A percentile compares a stretch with the other conserved stretches of the same genome.
Conservation (phyloP, 179 eudicot species). For the Actinidia chinensis region DNA sequence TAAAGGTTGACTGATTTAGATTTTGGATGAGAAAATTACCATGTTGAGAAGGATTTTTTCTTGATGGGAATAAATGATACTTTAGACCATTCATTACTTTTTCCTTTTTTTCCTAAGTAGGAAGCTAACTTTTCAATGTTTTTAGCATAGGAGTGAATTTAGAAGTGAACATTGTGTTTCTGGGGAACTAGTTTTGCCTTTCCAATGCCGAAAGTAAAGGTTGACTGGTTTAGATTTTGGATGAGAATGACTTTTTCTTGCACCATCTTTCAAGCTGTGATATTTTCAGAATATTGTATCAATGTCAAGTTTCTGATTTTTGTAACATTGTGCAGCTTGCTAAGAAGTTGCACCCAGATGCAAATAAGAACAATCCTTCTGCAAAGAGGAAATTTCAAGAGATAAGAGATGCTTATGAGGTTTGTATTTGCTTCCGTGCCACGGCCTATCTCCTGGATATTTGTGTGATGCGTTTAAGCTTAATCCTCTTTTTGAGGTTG, state of each 20-base stretch:
- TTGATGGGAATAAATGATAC: background rate
- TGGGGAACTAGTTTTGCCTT: too few relatives aligned
- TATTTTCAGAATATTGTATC: background rate
- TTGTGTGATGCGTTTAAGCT: constrained; percentile 15
- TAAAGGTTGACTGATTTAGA: too few relatives aligned
- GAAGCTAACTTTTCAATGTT: background rate
- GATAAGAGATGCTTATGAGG: constrained; percentile 97
- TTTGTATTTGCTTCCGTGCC: constrained; percentile 31
- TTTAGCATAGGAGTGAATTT: background rate
- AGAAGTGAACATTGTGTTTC: too few relatives aligned
- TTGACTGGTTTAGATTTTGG: background rate
- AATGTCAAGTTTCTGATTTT: constrained; percentile 8
- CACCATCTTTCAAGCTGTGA: background rate
- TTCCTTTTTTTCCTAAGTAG: background rate
- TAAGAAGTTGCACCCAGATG: constrained; percentile 89
- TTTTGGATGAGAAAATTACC: too few relatives aligned
- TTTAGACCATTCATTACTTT: background rate
- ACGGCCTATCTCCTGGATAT: constrained; percentile 6
- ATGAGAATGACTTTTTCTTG: background rate
- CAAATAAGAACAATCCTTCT: constrained; percentile 69
- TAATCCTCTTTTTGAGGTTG: constrained; percentile 10
- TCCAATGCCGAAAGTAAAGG: too few relatives aligned
- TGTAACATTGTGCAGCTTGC: constrained; percentile 59
- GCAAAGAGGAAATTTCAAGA: constrained; percentile 92
- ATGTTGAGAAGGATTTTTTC: too few relatives aligned